Evolutionary conservation across 2,329 filamentous ascomycete species (phyloP).

Genomic region (Polytolypa hystricis): DNA sequence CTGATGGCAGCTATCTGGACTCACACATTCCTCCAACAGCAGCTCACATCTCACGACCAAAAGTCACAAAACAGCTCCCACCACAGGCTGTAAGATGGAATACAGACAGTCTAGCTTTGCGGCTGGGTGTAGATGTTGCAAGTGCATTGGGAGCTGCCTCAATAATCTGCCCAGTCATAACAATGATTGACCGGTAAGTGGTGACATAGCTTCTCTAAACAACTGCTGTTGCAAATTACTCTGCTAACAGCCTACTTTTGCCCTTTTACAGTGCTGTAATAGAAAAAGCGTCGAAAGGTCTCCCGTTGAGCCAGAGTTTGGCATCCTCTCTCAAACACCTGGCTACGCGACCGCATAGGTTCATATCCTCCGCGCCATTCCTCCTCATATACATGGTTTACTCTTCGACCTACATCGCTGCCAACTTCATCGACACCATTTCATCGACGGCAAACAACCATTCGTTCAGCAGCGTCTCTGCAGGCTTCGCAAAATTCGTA

Average conservation of each 20-base stretch:
- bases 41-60: too few relatives aligned
- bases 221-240: background rate
- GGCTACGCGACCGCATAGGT: conserved; percentile 29
- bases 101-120: conserved; percentile 56
- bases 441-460: conserved; percentile 51
- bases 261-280: conserved; percentile 33
- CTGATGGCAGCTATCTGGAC: too few relatives aligned
- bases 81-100: conserved; percentile 48
- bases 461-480: conserved; percentile 51
- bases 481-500: conserved; percentile 69
- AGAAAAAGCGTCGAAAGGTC: conserved; percentile 37
- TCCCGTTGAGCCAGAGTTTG: conserved; percentile 32
- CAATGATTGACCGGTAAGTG: conserved; percentile 70
- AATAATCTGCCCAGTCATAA: conserved; percentile 72
- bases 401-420: conserved; percentile 78
- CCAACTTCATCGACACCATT: conserved; percentile 78
- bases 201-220: background rate
- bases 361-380: conserved; percentile 38
- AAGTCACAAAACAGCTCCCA: background rate
- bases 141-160: conserved; percentile 62
- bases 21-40: too few relatives aligned
- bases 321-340: conserved; percentile 30
- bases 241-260: background rate
- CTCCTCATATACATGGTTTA: conserved; percentile 53
- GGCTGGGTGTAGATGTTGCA: conserved; percentile 56